These are phyloP conservation scores for Pilobolus umbonatus DNA, from an alignment of 192 early-diverging fungal genomes.

Conservation along the genomic window DNA sequence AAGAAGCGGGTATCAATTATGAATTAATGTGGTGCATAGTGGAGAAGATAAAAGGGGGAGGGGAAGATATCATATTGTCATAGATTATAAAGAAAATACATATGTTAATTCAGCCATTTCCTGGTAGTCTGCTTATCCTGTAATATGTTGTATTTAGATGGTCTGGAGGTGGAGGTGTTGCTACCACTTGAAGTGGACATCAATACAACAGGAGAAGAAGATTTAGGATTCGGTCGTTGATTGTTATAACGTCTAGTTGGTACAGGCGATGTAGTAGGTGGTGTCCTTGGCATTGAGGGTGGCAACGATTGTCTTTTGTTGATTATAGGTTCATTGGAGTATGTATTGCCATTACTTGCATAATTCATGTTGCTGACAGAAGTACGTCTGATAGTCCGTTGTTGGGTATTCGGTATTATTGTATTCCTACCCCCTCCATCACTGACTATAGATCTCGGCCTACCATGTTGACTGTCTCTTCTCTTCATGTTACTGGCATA, in stretches of 20 bases:
- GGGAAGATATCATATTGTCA: background rate
- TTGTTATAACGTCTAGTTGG: conserved; percentile 1
- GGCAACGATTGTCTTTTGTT: background rate
- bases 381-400: background rate
- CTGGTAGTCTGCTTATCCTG: background rate
- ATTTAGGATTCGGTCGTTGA: conserved; percentile 10
- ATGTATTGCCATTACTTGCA: background rate
- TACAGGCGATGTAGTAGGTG: background rate
- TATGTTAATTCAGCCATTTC: conserved; percentile 1
- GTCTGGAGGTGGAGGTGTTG: background rate
- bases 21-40: no score
- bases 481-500: background rate
- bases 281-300: background rate
- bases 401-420: background rate
- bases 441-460: background rate
- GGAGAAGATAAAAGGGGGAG: no score
- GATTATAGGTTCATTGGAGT: background rate
- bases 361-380: background rate
- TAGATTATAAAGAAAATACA: background rate
- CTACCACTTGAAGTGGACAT: background rate
- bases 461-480: background rate
- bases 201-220: conserved; percentile 2
- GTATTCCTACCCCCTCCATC: background rate
- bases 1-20: no score
- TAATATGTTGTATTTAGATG: conserved; percentile 5